Conservation (phyloP, 495 filamentous ascomycete species). For the Opeltia flavorubescens region DNA sequence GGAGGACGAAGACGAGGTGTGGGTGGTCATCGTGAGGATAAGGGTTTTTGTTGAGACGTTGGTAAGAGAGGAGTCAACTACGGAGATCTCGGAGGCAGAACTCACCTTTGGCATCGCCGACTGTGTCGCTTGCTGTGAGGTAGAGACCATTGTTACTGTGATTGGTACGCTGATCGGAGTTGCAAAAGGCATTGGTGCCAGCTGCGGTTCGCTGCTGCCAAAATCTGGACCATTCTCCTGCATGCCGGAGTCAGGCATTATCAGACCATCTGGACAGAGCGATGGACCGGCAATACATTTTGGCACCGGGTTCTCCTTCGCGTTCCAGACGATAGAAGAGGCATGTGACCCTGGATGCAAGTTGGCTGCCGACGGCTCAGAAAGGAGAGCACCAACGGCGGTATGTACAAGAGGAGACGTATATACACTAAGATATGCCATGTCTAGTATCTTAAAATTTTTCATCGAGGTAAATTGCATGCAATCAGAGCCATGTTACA, state of each 20-base stretch:
- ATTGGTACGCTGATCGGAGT: background rate
- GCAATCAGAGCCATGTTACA: too few relatives aligned
- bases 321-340: background rate
- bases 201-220: too few relatives aligned
- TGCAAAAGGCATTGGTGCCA: background rate
- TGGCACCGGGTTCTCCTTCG: too few relatives aligned
- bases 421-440: background rate
- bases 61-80: too few relatives aligned
- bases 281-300: too few relatives aligned
- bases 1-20: too few relatives aligned
- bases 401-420: too few relatives aligned
- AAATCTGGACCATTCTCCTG: background rate
- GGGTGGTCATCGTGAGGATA: too few relatives aligned
- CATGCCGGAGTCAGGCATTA: background rate
- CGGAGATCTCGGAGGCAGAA: background rate
- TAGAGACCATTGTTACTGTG: background rate
- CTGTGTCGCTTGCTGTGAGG: background rate
- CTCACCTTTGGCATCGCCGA: background rate
- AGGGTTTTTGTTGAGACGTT: too few relatives aligned
- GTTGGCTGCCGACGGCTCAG: background rate
- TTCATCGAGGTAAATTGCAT: too few relatives aligned
- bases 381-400: background rate
- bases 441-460: background rate
- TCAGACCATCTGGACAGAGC: too few relatives aligned
- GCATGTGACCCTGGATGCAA: background rate